Conservation (phyloP, 2,329 filamentous ascomycete species). For the Thielaviopsis punctulata region DNA sequence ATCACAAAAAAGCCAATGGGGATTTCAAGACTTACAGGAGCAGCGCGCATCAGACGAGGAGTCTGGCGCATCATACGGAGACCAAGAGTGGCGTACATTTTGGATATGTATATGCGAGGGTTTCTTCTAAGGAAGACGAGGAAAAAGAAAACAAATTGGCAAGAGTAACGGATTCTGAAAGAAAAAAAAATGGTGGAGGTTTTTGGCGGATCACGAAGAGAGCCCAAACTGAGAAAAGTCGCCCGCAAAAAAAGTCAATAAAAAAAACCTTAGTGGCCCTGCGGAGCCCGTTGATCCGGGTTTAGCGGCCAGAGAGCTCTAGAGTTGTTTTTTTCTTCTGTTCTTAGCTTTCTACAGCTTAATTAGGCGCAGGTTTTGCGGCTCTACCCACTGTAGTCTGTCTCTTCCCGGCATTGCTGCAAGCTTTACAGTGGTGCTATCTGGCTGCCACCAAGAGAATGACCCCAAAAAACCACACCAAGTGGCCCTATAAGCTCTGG, state of each 20-base stretch:
- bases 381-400: too few species aligned
- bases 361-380: too few species aligned
- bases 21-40: conserved; percentile 44
- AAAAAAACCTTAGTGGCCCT: too few species aligned
- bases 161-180: too few species aligned
- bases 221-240: too few species aligned
- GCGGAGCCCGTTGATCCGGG: too few species aligned
- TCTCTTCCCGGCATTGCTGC: too few species aligned
- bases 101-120: conserved; percentile 17
- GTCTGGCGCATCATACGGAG: conserved; percentile 52
- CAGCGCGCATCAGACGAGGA: conserved; percentile 47
- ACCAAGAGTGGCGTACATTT: conserved; percentile 48
- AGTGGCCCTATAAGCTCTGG: not conserved
- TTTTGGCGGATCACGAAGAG: not conserved
- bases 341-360: too few species aligned
- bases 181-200: not conserved
- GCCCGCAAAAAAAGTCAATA: not conserved
- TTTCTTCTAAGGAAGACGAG: not conserved
- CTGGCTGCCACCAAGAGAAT: not conserved
- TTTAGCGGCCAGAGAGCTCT: too few species aligned
- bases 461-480: not conserved
- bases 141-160: not conserved
- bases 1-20: not conserved
- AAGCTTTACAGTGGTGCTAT: too few species aligned
- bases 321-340: too few species aligned